phyloP scores from a whole-genome alignment of 2,329 filamentous ascomycete species.

The Graphium sp. region DNA sequence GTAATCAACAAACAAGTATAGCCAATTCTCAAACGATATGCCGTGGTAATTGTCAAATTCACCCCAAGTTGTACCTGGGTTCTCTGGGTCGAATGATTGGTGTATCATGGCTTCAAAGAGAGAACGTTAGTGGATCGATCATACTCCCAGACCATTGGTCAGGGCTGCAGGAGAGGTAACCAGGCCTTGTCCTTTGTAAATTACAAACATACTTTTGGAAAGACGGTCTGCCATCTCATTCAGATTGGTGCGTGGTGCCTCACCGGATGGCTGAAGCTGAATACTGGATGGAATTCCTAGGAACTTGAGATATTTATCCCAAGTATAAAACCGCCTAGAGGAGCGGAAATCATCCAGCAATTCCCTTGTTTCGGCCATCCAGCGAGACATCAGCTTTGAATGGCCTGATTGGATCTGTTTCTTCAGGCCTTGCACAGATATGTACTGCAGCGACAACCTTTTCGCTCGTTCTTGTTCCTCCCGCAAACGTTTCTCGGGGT shows the following conservation, averaged over 20 bases:
- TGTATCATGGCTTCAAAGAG: constrained; percentile 6
- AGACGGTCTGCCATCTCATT: constrained; percentile 38
- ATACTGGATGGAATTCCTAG: constrained; percentile 19
- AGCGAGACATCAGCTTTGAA: constrained; percentile 25
- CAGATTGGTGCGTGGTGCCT: constrained; percentile 23
- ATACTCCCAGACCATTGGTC: background rate
- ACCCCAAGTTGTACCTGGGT: constrained; percentile 4
- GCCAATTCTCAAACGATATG: constrained; percentile 70
- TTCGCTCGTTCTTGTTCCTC: constrained; percentile 24
- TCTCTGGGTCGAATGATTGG: constrained; percentile 5
- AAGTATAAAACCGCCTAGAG: constrained; percentile 46
- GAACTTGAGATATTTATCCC: constrained; percentile 47
- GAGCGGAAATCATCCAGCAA: constrained; percentile 48
- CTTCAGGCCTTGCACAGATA: constrained; percentile 23
- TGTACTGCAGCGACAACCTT: constrained; percentile 22
- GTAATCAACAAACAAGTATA: constrained; percentile 81
- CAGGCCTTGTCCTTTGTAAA: background rate
- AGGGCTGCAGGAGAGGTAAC: too few relatives aligned
- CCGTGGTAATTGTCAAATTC: constrained; percentile 44
- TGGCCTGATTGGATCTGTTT: constrained; percentile 22
- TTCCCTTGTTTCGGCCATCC: constrained; percentile 42
- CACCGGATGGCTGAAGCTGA: constrained; percentile 6
- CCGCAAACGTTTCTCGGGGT: constrained; percentile 23
- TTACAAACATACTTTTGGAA: constrained; percentile 27
- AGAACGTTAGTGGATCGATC: background rate